phyloP scores from a whole-genome alignment of 176 grass and related monocot genomes.

The Ensete glaucum region DNA sequence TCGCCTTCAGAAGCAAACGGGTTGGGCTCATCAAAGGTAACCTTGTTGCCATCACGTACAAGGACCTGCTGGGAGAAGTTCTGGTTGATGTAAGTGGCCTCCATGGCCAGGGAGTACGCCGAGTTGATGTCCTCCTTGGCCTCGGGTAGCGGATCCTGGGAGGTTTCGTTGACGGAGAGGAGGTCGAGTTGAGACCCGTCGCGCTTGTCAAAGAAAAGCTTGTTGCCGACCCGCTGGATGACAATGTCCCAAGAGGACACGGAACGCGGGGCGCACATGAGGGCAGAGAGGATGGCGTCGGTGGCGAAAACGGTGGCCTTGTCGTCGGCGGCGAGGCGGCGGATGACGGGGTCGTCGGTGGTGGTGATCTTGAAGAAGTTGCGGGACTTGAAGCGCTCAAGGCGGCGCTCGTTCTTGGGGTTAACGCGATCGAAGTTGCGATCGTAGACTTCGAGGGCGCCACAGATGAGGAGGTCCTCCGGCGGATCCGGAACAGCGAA shows the following conservation, averaged over 20 bases:
- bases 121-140: constrained; percentile 18
- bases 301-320: constrained; percentile 9
- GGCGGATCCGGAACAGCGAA: neutral
- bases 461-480: constrained; percentile 9
- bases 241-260: constrained; percentile 2
- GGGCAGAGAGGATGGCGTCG: constrained; percentile 5
- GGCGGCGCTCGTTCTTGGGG: constrained; percentile 15
- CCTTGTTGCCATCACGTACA: constrained; percentile 8
- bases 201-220: constrained; percentile 13
- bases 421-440: constrained; percentile 4
- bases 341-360: constrained; percentile 5
- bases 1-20: constrained; percentile 9
- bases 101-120: constrained; percentile 1
- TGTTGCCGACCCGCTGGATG: constrained; percentile 9
- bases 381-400: constrained; percentile 8
- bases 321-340: constrained; percentile 7
- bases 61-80: constrained; percentile 19
- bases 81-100: constrained; percentile 16
- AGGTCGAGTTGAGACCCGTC: constrained; percentile 7
- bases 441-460: constrained; percentile 4
- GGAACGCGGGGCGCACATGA: constrained; percentile 12
- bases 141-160: neutral
- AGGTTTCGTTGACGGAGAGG: constrained; percentile 11
- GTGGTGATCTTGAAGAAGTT: constrained; percentile 19
- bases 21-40: constrained; percentile 15